Conservation (phyloP, 768 basidiomycete species). For the Tephrocybe sp. region DNA sequence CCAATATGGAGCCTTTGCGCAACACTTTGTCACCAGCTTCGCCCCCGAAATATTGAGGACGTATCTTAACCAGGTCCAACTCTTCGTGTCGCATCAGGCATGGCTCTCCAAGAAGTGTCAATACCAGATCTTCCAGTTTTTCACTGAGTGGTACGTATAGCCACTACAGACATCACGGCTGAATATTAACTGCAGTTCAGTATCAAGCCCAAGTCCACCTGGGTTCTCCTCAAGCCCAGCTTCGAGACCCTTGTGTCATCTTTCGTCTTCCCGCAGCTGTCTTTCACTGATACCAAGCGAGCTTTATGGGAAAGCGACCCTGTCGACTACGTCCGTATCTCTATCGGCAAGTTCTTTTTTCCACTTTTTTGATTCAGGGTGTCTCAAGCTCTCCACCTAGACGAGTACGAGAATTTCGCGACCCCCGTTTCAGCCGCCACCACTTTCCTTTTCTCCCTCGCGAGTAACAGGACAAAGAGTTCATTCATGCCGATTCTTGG, state of each 20-base stretch:
- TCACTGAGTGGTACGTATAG: conserved; percentile 76
- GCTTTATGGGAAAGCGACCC: conserved; percentile 82
- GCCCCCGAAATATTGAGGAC: conserved; percentile 87
- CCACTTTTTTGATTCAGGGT: background rate
- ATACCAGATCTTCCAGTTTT: conserved; percentile 82
- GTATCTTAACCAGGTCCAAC: conserved; percentile 70
- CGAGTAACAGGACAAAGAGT: conserved; percentile 77
- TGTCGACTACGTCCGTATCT: conserved; percentile 75
- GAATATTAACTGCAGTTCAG: conserved; percentile 34
- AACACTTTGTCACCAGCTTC: conserved; percentile 74
- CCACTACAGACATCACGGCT: background rate
- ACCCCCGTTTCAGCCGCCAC: conserved; percentile 80
- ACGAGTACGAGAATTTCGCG: conserved; percentile 79
- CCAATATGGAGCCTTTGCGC: conserved; percentile 70
- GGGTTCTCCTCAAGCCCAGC: conserved; percentile 85
- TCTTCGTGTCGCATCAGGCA: conserved; percentile 69
- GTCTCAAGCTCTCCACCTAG: conserved; percentile 32
- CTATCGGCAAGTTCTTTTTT: conserved; percentile 55
- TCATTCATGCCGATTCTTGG: conserved; percentile 79
- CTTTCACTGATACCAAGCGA: conserved; percentile 67
- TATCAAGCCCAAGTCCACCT: conserved; percentile 92
- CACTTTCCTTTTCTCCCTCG: conserved; percentile 76
- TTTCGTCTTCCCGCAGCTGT: conserved; percentile 86
- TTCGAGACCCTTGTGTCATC: conserved; percentile 73
- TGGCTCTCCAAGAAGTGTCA: conserved; percentile 86